Evolutionary conservation across 208 protist genomes (phyloP).

Genomic region (Phytomonas sp.): DNA sequence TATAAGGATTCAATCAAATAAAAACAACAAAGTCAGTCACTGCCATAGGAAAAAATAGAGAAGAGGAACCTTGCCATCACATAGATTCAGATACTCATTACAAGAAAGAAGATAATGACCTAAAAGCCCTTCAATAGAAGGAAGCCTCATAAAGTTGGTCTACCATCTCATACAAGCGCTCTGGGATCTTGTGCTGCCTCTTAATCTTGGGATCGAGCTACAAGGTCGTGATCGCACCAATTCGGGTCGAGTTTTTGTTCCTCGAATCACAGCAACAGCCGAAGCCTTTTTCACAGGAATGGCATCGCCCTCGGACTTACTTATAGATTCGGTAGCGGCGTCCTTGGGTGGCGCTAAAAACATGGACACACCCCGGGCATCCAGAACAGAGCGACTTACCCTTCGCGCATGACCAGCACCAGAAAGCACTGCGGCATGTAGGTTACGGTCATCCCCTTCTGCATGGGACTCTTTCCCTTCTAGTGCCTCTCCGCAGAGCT

Average conservation of each 20-base stretch:
- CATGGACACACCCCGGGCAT: neutral
- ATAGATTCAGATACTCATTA: neutral
- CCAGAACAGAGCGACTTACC: neutral
- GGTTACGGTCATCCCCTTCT: neutral
- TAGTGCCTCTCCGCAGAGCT: neutral
- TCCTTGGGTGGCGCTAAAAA: neutral
- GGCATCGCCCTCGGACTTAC: neutral
- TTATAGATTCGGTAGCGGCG: neutral
- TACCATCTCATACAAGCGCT: neutral
- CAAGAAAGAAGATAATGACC: conserved; percentile 4
- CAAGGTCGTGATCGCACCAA: neutral
- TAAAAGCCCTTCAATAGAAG: conserved; percentile 4
- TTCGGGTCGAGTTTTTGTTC: neutral
- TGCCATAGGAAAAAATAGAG: neutral
- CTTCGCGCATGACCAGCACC: neutral
- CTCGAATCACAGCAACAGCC: neutral
- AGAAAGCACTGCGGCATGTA: neutral
- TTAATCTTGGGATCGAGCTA: neutral
- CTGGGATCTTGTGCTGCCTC: neutral
- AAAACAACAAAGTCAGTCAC: neutral
- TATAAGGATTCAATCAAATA: neutral
- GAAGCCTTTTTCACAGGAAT: neutral
- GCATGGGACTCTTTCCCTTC: neutral
- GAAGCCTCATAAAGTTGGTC: conserved; percentile 1
- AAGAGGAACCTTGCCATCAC: neutral